Evolutionary conservation across 768 basidiomycete genomes (phyloP).

Genomic region (Multifurca ochricompacta): DNA sequence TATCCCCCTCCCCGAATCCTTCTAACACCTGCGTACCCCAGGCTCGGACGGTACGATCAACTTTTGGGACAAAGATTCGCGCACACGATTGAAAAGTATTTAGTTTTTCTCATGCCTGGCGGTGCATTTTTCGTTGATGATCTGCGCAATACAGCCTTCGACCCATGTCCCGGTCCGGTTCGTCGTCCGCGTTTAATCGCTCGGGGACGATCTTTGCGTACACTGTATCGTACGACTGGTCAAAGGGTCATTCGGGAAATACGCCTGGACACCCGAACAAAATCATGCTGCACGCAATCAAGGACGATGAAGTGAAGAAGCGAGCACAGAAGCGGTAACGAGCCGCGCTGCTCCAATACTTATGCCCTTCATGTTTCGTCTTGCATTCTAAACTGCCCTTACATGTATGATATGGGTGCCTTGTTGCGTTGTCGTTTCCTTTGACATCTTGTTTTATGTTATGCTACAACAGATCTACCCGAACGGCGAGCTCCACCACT

Average conservation of each 20-base stretch:
- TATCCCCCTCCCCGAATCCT: too few relatives aligned
- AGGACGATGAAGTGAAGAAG: slow-evolving; percentile 82
- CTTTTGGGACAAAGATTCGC: slow-evolving; percentile 93
- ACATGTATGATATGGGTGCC: neutral
- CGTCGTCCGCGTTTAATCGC: slow-evolving; percentile 78
- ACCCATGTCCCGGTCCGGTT: slow-evolving; percentile 68
- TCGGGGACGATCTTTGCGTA: slow-evolving; percentile 88
- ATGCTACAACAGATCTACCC: neutral
- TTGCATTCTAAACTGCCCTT: neutral
- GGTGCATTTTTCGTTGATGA: neutral
- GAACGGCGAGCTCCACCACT: neutral
- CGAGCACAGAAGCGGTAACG: slow-evolving; percentile 32
- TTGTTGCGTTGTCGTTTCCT: neutral
- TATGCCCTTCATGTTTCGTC: neutral
- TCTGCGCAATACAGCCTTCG: slow-evolving; percentile 50
- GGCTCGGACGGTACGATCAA: slow-evolving; percentile 82
- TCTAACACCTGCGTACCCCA: slow-evolving; percentile 22
- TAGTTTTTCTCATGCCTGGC: slow-evolving; percentile 3
- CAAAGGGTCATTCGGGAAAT: slow-evolving; percentile 84
- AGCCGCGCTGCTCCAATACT: neutral
- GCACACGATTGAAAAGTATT: slow-evolving; percentile 85
- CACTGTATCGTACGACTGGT: slow-evolving; percentile 91
- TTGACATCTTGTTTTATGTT: neutral
- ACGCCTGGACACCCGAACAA: slow-evolving; percentile 66
- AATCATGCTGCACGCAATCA: slow-evolving; percentile 76